Evolutionary conservation across 768 basidiomycete genomes (phyloP).

Genomic region (Termitomyces titanicus): DNA sequence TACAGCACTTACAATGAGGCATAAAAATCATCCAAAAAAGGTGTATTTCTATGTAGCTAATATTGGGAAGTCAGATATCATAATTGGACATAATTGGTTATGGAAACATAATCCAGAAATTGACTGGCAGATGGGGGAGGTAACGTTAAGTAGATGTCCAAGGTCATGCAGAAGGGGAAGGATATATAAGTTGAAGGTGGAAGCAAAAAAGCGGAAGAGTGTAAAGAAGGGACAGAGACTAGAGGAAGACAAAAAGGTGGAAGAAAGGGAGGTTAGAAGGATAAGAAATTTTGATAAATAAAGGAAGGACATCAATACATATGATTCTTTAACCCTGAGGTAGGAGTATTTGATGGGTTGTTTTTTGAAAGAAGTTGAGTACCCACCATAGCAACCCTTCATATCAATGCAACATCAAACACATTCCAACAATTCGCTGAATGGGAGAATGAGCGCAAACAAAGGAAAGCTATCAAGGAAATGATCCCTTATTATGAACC

Average conservation of each 20-base stretch:
- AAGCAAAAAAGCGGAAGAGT: not conserved
- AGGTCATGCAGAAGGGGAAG: not conserved
- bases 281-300: not conserved
- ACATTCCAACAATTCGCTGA: not conserved
- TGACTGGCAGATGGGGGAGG: not conserved
- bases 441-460: not conserved
- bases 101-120: not conserved
- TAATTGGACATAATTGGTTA: slow-evolving; percentile 1
- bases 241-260: not conserved
- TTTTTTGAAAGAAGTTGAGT: too few relatives aligned
- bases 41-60: not conserved
- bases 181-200: not conserved
- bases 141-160: not conserved
- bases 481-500: slow-evolving; percentile 1
- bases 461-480: not conserved
- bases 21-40: not conserved
- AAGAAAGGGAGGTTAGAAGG: not conserved
- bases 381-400: not conserved
- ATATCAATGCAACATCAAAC: not conserved
- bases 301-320: not conserved
- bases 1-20: not conserved
- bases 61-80: not conserved
- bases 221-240: not conserved
- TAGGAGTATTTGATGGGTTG: not conserved
- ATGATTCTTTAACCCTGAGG: not conserved